Percentiles rank a stretch among this genome's conserved stretches.
phyloP scores from a whole-genome alignment of 2,329 filamentous ascomycete species.

The Fusarium sororula region DNA sequence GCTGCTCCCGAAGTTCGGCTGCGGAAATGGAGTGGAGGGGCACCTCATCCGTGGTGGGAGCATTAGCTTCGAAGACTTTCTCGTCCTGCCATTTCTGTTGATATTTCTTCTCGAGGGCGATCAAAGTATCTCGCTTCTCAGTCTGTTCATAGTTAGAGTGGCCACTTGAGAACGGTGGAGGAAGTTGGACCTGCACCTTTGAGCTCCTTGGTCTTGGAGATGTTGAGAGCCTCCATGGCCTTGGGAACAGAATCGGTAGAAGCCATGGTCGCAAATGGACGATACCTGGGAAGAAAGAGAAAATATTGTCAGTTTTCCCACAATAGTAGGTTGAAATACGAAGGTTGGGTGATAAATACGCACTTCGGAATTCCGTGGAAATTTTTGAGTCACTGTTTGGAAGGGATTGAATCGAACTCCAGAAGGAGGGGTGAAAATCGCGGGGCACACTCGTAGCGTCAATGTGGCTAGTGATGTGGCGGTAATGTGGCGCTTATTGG shows the following conservation, averaged over 20 bases:
- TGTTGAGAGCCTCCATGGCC: slow-evolving; percentile 60
- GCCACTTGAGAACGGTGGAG: not conserved
- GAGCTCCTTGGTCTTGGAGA: slow-evolving; percentile 69
- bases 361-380: slow-evolving; percentile 40
- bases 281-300: slow-evolving; percentile 22
- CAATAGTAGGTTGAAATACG: not conserved
- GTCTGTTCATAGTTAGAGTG: slow-evolving; percentile 61
- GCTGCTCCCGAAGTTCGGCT: slow-evolving; percentile 78
- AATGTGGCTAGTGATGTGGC: slow-evolving; percentile 41
- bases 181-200: slow-evolving; percentile 59
- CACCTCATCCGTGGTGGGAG: slow-evolving; percentile 80
- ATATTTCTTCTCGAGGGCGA: slow-evolving; percentile 90
- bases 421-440: slow-evolving; percentile 50
- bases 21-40: slow-evolving; percentile 78
- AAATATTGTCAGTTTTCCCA: slow-evolving; percentile 7
- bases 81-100: slow-evolving; percentile 70
- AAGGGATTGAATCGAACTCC: slow-evolving; percentile 30
- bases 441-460: slow-evolving; percentile 43
- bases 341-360: slow-evolving; percentile 1
- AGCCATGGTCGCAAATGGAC: slow-evolving; percentile 54
- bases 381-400: slow-evolving; percentile 47
- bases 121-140: slow-evolving; percentile 85
- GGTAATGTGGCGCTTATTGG: slow-evolving; percentile 37
- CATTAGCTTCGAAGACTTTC: slow-evolving; percentile 82
- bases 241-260: slow-evolving; percentile 52